Conservation (phyloP, 2,329 filamentous ascomycete species). For the Hymenoscyphus fructigenus region DNA sequence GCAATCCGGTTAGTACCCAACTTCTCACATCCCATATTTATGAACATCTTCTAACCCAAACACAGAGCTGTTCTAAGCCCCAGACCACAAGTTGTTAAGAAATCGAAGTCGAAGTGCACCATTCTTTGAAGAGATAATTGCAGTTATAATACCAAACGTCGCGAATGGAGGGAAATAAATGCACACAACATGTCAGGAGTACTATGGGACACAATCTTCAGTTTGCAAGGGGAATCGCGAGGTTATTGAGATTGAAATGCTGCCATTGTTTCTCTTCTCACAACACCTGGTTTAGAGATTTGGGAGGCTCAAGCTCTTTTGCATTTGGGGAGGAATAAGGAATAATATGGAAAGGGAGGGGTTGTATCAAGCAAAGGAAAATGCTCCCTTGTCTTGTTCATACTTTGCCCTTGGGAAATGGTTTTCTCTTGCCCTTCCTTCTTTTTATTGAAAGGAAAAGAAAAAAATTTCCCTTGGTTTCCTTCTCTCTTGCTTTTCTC, state of each 20-base stretch:
- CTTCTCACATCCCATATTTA: not conserved
- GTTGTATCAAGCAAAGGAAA: not conserved
- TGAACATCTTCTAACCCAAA: constrained; percentile 22
- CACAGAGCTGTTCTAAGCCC: constrained; percentile 70
- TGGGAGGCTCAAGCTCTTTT: constrained; percentile 21
- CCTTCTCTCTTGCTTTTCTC: constrained; percentile 2
- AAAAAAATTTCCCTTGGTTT: constrained; percentile 7
- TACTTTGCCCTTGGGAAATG: not conserved
- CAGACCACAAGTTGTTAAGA: constrained; percentile 54
- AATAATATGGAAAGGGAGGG: not conserved
- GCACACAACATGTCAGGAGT: constrained; percentile 2
- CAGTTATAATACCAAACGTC: not conserved
- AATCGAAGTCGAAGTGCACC: constrained; percentile 66
- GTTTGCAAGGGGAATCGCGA: not conserved
- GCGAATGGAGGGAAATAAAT: constrained; percentile 8
- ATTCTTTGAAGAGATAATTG: constrained; percentile 52
- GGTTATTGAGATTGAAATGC: constrained; percentile 12
- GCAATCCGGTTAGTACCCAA: constrained; percentile 76
- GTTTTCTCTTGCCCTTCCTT: not conserved
- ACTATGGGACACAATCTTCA: constrained; percentile 18
- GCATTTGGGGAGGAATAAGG: constrained; percentile 7
- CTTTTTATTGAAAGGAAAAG: not conserved
- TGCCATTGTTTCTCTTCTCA: constrained; percentile 18
- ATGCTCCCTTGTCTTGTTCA: not conserved
- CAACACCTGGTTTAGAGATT: constrained; percentile 17